These are phyloP conservation scores for Calocybe gambosa DNA, from an alignment of 1,284 basidiomycete genomes.

Conservation along the genomic window DNA sequence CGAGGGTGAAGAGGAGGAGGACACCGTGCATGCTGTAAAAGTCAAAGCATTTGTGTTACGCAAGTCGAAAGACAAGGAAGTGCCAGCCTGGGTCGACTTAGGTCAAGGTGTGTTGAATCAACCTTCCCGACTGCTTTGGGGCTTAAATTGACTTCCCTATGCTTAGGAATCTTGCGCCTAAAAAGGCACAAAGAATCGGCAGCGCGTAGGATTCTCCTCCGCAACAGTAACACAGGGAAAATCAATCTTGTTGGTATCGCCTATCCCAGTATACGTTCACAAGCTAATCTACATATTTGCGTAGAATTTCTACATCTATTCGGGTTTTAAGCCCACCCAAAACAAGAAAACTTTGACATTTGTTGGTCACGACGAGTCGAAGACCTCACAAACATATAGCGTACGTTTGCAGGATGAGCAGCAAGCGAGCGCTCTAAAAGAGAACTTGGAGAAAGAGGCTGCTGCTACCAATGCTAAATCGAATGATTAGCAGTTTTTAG, in stretches of 20 bases:
- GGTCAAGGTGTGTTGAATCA: constrained; percentile 56
- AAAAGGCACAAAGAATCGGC: constrained; percentile 63
- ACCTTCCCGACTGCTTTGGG: too few species aligned
- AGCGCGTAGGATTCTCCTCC: constrained; percentile 52
- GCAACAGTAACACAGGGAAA: constrained; percentile 68
- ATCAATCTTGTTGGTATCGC: constrained; percentile 55
- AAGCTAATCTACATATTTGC: constrained; percentile 1
- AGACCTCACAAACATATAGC: constrained; percentile 51
- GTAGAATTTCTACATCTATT: constrained; percentile 66
- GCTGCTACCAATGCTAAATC: constrained; percentile 35
- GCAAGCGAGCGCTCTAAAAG: constrained; percentile 52
- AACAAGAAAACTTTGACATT: constrained; percentile 53
- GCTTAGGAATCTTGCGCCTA: constrained; percentile 54
- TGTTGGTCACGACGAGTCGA: constrained; percentile 58
- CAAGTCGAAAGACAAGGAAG: constrained; percentile 49
- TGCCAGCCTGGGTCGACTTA: constrained; percentile 51
- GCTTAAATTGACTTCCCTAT: constrained; percentile 6
- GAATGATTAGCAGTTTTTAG: constrained; percentile 10
- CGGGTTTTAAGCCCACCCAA: constrained; percentile 43
- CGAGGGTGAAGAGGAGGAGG: constrained; percentile 80
- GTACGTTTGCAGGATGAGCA: constrained; percentile 60
- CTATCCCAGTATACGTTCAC: not conserved
- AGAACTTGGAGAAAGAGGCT: constrained; percentile 60
- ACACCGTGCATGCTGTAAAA: constrained; percentile 55
- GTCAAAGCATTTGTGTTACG: constrained; percentile 60